A percentile compares a stretch with the other conserved stretches of the same genome.
Conservation (phyloP, 495 filamentous ascomycete species). For the Sordaria brevicollis region DNA sequence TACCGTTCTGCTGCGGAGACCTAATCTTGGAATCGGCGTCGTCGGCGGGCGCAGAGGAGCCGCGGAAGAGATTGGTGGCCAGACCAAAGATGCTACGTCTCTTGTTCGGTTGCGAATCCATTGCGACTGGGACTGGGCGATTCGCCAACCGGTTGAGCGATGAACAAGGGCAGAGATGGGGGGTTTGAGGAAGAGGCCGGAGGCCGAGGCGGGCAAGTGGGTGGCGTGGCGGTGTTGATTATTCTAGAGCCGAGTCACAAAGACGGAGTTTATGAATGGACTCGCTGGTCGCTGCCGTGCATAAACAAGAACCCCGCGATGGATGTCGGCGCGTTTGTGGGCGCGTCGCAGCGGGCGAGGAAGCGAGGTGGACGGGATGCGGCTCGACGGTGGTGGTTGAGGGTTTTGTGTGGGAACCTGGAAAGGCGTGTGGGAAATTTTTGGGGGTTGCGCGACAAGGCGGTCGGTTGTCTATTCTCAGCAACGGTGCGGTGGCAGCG, state of each 20-base stretch:
- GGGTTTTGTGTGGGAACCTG: slow-evolving; percentile 4
- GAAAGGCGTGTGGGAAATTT: slow-evolving; percentile 1
- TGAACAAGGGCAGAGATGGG: not conserved
- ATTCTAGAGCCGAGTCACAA: not conserved
- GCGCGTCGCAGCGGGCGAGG: not conserved
- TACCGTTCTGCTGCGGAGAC: not conserved
- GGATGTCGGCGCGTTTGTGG: not conserved
- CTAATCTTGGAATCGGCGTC: slow-evolving; percentile 4
- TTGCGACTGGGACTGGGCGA: slow-evolving; percentile 4
- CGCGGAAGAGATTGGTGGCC: slow-evolving; percentile 13
- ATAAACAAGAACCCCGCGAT: slow-evolving; percentile 2
- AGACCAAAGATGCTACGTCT: slow-evolving; percentile 23
- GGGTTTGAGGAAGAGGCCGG: not conserved
- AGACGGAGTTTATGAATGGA: not conserved
- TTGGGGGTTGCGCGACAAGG: slow-evolving; percentile 3
- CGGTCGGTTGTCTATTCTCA: not conserved
- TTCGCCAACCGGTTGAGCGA: not conserved
- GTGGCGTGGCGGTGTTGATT: not conserved
- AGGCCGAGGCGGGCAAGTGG: not conserved
- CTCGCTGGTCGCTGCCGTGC: not conserved
- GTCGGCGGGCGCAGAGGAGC: slow-evolving; percentile 10
- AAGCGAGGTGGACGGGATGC: not conserved
- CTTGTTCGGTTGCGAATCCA: slow-evolving; percentile 20
- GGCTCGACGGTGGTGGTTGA: not conserved
- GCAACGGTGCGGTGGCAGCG: not conserved